Conservation (phyloP, 2,329 filamentous ascomycete genomes). For the Diplodia seriata region DNA sequence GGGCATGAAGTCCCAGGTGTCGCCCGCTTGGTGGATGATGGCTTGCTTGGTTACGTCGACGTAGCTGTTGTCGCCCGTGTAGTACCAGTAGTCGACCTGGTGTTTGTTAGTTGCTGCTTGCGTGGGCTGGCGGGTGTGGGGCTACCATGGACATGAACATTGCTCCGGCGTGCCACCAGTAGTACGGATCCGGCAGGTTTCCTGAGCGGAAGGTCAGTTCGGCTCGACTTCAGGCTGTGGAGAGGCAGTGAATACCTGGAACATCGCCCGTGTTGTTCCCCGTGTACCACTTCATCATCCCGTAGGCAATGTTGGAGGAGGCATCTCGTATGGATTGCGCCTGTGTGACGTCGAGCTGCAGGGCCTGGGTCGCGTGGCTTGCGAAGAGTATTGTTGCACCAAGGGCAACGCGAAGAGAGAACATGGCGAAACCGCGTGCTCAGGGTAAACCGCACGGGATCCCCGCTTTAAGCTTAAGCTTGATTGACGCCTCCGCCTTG, state of each 20-base stretch:
- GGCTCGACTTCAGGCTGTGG: no score
- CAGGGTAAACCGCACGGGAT: neutral
- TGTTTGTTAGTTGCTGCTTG: no score
- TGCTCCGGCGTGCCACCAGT: constrained; percentile 76
- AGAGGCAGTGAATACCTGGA: constrained; percentile 56
- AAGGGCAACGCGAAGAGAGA: neutral
- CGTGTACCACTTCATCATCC: constrained; percentile 65
- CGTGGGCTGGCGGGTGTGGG: no score
- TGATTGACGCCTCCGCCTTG: neutral
- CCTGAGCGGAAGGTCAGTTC: constrained; percentile 38
- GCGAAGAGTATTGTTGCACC: neutral
- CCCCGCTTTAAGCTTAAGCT: neutral
- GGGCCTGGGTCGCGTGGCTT: neutral
- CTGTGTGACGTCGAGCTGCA: constrained; percentile 10
- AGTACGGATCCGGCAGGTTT: constrained; percentile 60
- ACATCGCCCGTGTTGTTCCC: constrained; percentile 63
- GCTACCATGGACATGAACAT: constrained; percentile 64
- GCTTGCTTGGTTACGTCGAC: constrained; percentile 69
- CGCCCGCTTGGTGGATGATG: constrained; percentile 43
- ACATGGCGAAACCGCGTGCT: neutral
- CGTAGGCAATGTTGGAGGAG: constrained; percentile 43
- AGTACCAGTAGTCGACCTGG: constrained; percentile 76
- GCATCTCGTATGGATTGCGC: constrained; percentile 50
- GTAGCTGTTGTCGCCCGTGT: constrained; percentile 75
- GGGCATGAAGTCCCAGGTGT: constrained; percentile 40